Percentiles rank a stretch among this genome's conserved stretches.
phyloP scores from a whole-genome alignment of 2,329 filamentous ascomycete genomes.

The Parasarocladium wereldwijsianum region DNA sequence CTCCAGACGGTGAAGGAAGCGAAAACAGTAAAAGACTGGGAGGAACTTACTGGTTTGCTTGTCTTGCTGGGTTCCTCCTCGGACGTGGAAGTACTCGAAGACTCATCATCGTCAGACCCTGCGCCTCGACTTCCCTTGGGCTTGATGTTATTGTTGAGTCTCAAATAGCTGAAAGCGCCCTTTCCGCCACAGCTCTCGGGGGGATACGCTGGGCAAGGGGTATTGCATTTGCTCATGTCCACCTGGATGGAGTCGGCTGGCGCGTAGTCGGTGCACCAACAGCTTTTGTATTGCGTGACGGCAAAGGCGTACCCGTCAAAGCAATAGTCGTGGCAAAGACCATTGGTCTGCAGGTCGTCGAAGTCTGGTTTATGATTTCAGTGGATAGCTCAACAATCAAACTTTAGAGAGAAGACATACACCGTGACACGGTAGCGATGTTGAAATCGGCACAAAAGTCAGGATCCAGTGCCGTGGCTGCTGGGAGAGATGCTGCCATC shows the following conservation, averaged over 20 bases:
- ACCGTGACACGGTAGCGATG: constrained; percentile 16
- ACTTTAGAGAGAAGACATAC: constrained; percentile 12
- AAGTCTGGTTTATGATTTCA: neutral
- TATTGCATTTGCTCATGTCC: constrained; percentile 33
- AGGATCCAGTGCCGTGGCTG: constrained; percentile 13
- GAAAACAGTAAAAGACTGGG: too few relatives aligned
- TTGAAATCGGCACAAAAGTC: constrained; percentile 23
- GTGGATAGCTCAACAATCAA: neutral
- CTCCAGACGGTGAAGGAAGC: too few relatives aligned
- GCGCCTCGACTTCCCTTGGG: constrained; percentile 40
- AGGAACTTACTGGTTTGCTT: too few relatives aligned
- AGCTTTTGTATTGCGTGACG: constrained; percentile 47
- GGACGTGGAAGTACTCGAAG: constrained; percentile 11
- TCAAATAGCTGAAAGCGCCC: constrained; percentile 51
- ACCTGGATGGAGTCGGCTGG: constrained; percentile 32
- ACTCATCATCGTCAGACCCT: constrained; percentile 6
- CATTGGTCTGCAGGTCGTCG: constrained; percentile 42
- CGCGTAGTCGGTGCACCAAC: constrained; percentile 62
- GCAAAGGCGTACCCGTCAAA: constrained; percentile 45
- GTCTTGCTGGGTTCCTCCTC: too few relatives aligned
- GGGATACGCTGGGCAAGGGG: constrained; percentile 53
- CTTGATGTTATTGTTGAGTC: constrained; percentile 25
- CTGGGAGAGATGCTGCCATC: constrained; percentile 10
- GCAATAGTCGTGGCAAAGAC: constrained; percentile 51
- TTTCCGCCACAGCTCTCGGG: constrained; percentile 49